These are phyloP conservation scores for Blastobotrys attinorum DNA, from an alignment of 805 yeast genomes.

Conservation along the genomic window DNA sequence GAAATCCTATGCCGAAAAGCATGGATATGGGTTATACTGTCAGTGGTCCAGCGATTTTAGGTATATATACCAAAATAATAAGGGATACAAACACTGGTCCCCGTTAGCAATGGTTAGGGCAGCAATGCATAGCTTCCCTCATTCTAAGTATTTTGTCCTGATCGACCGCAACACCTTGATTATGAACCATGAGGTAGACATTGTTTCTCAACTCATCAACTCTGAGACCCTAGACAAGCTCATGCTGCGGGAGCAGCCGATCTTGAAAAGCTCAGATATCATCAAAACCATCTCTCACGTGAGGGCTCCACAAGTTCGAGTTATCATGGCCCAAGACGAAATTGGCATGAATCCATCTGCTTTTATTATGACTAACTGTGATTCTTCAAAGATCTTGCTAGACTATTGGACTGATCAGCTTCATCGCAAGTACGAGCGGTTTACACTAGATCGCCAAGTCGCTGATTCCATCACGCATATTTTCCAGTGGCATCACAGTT, in stretches of 20 bases:
- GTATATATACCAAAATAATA: slow-evolving; percentile 17
- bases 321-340: slow-evolving; percentile 65
- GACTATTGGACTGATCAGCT: slow-evolving; percentile 75
- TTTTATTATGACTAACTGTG: slow-evolving; percentile 61
- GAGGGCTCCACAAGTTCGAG: slow-evolving; percentile 44
- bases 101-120: slow-evolving; percentile 61
- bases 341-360: slow-evolving; percentile 59
- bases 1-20: slow-evolving; percentile 76
- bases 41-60: slow-evolving; percentile 79
- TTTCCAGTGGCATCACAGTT: slow-evolving; percentile 89
- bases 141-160: slow-evolving; percentile 87
- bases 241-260: slow-evolving; percentile 61
- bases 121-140: slow-evolving; percentile 90
- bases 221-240: slow-evolving; percentile 55
- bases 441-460: slow-evolving; percentile 39
- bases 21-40: slow-evolving; percentile 74
- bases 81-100: slow-evolving; percentile 41
- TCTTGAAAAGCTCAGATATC: slow-evolving; percentile 37
- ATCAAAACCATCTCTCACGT: slow-evolving; percentile 53
- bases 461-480: slow-evolving; percentile 65
- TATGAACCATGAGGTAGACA: slow-evolving; percentile 58
- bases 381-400: slow-evolving; percentile 57
- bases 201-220: slow-evolving; percentile 51
- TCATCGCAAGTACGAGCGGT: slow-evolving; percentile 53
- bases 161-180: slow-evolving; percentile 65